Percentiles rank a stretch among this genome's conserved stretches.
Evolutionary conservation across 345 rosid species (phyloP).

Genomic region (Litchi chinensis): DNA sequence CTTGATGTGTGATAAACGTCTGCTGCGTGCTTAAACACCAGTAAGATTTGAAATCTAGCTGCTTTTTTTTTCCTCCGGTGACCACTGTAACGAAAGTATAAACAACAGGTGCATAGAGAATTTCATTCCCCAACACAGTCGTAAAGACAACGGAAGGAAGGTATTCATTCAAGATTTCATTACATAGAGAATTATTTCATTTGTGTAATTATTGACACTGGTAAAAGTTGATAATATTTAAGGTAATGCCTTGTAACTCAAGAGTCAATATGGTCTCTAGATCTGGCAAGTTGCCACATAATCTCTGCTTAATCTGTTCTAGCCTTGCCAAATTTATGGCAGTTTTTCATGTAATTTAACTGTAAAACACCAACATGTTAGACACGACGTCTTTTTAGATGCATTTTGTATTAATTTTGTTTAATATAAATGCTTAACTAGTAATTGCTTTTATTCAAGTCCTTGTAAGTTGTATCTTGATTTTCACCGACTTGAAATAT

Average conservation of each 20-base stretch:
- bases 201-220: slow-evolving; percentile 13
- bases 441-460: too few relatives aligned
- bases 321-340: neutral
- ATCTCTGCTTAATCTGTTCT: neutral
- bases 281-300: neutral
- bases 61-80: neutral
- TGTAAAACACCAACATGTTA: slow-evolving; percentile 6
- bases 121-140: neutral
- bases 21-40: slow-evolving; percentile 39
- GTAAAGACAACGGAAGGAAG: neutral
- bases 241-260: neutral
- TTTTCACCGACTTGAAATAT: too few relatives aligned
- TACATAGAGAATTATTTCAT: neutral
- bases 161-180: neutral
- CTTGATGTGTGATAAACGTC: slow-evolving; percentile 71
- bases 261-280: neutral
- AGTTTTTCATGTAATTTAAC: neutral
- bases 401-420: neutral
- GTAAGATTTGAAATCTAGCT: neutral
- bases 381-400: neutral
- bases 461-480: too few relatives aligned
- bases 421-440: neutral
- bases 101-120: too few relatives aligned
- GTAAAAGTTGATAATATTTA: neutral
- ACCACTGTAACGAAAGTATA: slow-evolving; percentile 19